These are phyloP conservation scores for Curvularia eragrostidis DNA, from an alignment of 2,329 filamentous ascomycete genomes.

Conservation along the genomic window DNA sequence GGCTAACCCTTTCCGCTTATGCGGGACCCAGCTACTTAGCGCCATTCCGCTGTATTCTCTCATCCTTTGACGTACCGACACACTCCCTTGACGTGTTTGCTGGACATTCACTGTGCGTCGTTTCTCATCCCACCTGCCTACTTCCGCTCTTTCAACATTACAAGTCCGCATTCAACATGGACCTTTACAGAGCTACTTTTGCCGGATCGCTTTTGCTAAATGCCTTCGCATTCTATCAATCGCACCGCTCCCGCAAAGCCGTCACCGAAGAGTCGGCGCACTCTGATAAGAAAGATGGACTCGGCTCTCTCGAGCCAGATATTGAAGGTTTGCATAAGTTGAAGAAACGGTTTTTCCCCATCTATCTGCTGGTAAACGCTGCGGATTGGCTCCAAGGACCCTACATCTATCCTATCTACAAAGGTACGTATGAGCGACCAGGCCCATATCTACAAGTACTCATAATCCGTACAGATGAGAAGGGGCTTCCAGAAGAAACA, in stretches of 20 bases:
- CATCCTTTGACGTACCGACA: background rate
- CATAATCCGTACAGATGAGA: conserved; percentile 48
- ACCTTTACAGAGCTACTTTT: conserved; percentile 43
- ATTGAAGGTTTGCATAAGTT: conserved; percentile 45
- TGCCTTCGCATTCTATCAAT: conserved; percentile 34
- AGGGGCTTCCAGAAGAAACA: conserved; percentile 53
- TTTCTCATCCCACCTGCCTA: background rate
- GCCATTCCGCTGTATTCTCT: conserved; percentile 1
- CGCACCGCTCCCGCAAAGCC: conserved; percentile 31
- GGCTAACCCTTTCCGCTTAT: background rate
- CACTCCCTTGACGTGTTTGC: conserved; percentile 10
- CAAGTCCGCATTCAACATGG: conserved; percentile 29
- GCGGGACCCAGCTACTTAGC: background rate
- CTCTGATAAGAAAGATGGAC: conserved; percentile 33
- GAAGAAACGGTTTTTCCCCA: conserved; percentile 54
- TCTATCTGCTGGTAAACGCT: conserved; percentile 54
- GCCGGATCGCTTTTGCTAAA: conserved; percentile 38
- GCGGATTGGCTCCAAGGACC: conserved; percentile 59
- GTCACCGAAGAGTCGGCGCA: conserved; percentile 11
- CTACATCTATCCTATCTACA: conserved; percentile 61
- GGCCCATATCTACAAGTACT: background rate
- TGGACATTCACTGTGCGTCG: conserved; percentile 12
- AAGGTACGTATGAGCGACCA: conserved; percentile 36
- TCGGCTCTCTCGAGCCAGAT: conserved; percentile 34
- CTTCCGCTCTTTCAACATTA: conserved; percentile 7